phyloP scores from a whole-genome alignment of 495 filamentous ascomycete species.

The Aspergillus cavernicola region DNA sequence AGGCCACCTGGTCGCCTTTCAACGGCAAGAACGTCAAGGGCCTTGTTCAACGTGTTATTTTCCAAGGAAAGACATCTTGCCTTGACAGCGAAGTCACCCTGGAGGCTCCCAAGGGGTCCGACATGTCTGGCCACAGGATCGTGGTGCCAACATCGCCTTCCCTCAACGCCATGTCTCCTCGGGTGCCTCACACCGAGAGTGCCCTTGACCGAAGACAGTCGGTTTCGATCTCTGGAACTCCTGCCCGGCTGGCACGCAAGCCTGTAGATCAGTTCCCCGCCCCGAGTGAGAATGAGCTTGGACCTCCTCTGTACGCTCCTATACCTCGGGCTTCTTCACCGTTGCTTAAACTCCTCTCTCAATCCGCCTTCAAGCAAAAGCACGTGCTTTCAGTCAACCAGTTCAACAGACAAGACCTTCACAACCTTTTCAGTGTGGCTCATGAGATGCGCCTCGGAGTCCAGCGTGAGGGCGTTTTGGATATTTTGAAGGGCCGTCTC shows the following conservation, averaged over 20 bases:
- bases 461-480: constrained; percentile 81
- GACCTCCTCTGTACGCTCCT: constrained; percentile 45
- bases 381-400: constrained; percentile 88
- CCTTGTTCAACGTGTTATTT: constrained; percentile 72
- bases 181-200: constrained; percentile 42
- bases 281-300: constrained; percentile 47
- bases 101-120: constrained; percentile 58
- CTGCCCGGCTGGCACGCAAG: constrained; percentile 30
- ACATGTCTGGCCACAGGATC: constrained; percentile 71
- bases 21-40: constrained; percentile 67
- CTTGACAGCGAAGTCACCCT: constrained; percentile 64
- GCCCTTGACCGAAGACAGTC: constrained; percentile 44
- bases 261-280: constrained; percentile 27
- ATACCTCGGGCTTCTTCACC: constrained; percentile 50
- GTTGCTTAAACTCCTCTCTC: constrained; percentile 66
- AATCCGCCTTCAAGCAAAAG: constrained; percentile 77
- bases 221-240: constrained; percentile 42
- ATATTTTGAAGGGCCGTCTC: constrained; percentile 78
- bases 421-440: constrained; percentile 90
- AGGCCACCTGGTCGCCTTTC: constrained; percentile 69
- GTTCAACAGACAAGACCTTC: constrained; percentile 80
- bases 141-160: constrained; percentile 50
- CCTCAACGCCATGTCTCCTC: constrained; percentile 48
- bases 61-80: constrained; percentile 72
- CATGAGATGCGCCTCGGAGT: constrained; percentile 95